Evolutionary conservation across 148 eudicot genomes (phyloP).

Genomic region (Vaccinium corymbosum): DNA sequence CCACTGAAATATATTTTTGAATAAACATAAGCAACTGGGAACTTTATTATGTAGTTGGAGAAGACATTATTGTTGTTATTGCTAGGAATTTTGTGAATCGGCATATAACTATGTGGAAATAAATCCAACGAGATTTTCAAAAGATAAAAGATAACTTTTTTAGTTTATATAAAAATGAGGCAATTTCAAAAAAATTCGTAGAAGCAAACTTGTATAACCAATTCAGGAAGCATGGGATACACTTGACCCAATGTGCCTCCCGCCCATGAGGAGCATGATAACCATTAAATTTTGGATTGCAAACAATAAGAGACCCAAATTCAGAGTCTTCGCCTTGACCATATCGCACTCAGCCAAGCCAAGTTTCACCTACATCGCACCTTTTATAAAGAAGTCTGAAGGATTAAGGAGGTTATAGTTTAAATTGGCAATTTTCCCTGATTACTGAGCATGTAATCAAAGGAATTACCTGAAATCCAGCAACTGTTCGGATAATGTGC

Average conservation of each 20-base stretch:
- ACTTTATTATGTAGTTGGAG: neutral
- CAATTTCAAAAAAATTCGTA: neutral
- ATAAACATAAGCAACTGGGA: neutral
- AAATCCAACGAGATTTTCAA: neutral
- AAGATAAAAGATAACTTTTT: neutral
- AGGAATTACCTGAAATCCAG: constrained; percentile 76
- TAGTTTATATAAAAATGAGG: neutral
- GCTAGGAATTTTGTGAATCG: neutral
- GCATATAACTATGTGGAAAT: neutral
- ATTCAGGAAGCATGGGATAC: neutral
- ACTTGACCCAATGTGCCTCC: neutral
- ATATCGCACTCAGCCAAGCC: neutral
- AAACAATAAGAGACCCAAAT: neutral
- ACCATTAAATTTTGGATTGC: neutral
- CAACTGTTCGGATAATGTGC: constrained; percentile 88
- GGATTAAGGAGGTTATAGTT: neutral
- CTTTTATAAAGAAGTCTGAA: neutral
- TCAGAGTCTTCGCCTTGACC: neutral
- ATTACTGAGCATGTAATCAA: neutral
- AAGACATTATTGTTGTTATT: neutral
- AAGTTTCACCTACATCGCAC: neutral
- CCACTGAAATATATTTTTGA: neutral
- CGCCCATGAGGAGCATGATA: neutral
- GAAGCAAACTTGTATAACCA: neutral
- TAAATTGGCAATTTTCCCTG: neutral